Evolutionary conservation across 2,329 filamentous ascomycete genomes (phyloP).

Genomic region (Trichoderma simmonsii): DNA sequence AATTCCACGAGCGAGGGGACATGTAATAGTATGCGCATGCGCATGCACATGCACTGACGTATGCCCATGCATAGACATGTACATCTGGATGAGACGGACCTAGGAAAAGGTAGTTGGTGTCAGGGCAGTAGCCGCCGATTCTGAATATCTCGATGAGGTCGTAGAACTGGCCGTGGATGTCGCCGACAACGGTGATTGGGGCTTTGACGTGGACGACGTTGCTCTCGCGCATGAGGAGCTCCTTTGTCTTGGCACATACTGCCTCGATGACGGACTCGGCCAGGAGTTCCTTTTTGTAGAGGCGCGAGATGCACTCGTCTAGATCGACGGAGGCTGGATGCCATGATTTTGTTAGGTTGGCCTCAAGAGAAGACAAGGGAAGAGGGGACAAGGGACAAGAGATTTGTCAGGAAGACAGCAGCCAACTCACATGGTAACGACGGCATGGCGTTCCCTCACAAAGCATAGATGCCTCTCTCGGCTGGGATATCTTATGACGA

Average conservation of each 20-base stretch:
- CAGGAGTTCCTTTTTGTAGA: conserved; percentile 95
- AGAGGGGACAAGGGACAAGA: neutral
- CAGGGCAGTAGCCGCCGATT: conserved; percentile 94
- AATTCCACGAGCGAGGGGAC: neutral
- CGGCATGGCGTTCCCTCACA: conserved; percentile 45
- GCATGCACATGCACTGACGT: neutral
- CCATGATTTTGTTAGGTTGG: neutral
- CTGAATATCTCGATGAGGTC: conserved; percentile 99
- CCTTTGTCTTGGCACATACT: conserved; percentile 98
- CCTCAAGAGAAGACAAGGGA: too few relatives aligned
- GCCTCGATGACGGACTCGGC: conserved; percentile 98
- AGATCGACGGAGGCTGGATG: conserved; percentile 84
- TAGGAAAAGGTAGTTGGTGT: conserved; percentile 97
- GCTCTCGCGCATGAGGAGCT: conserved; percentile 98
- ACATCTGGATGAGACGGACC: conserved; percentile 50
- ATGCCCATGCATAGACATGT: neutral
- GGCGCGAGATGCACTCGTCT: conserved; percentile 94
- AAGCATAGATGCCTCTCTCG: neutral
- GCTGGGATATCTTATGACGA: neutral
- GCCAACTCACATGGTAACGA: conserved; percentile 52
- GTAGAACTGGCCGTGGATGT: conserved; percentile 98
- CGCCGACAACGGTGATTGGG: conserved; percentile 94
- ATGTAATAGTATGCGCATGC: neutral
- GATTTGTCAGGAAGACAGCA: neutral
- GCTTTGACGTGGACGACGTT: conserved; percentile 97